Evolutionary conservation across 1,284 basidiomycete genomes (phyloP), one percentile per base, ranked within the genome.

Genomic region (Gomphus bonarii): DNA sequence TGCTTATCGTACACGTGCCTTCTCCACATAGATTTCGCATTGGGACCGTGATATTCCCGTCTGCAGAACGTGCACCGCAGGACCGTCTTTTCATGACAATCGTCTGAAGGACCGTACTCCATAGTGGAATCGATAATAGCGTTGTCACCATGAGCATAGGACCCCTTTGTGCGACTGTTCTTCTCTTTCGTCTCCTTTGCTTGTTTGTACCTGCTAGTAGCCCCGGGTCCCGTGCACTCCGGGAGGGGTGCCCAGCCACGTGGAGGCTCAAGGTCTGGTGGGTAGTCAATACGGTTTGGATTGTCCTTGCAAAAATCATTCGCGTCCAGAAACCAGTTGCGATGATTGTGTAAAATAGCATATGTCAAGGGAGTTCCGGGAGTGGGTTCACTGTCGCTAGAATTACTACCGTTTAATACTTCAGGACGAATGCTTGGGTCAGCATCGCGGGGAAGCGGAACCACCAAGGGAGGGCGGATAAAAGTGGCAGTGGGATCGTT

Each of bases 1-100:
- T 90, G 87, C 64, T 90, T 90, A 69, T 90, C 87, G 61, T 84
- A 88, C 18, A 90, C 86, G 67, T 90, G 87, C 57, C 87, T 75
- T 58, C 88, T 72, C 87, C 88, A 90, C 87, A 90, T 90, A 63
- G 86, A 88, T 68, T 90, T 89, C 9, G 87, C 88, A 65, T 90
- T 90, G 28, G 88, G 84, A 10, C 87, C 87, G 3, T 85, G 84
- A 63, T 90, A 90, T 3, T 80, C 84, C 60, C 86, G 76, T 59
- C 87, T 73, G 63, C 87, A 90, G 65, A 90, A 89, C 1, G 88
- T 89, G 69, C 87, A 90, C 50, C 87, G 76, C 20, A 90, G 73
- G 31, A 83, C 73, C 5, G 86, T 86, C 63, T 86, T 83, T 65
- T 86, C 84, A n/a, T 57, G 55, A 43, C 55, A 57, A 44, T 57